Base-by-base conservation (phyloP, 176 grass and related monocot species). In the Phoenix roebelenii region DNA sequence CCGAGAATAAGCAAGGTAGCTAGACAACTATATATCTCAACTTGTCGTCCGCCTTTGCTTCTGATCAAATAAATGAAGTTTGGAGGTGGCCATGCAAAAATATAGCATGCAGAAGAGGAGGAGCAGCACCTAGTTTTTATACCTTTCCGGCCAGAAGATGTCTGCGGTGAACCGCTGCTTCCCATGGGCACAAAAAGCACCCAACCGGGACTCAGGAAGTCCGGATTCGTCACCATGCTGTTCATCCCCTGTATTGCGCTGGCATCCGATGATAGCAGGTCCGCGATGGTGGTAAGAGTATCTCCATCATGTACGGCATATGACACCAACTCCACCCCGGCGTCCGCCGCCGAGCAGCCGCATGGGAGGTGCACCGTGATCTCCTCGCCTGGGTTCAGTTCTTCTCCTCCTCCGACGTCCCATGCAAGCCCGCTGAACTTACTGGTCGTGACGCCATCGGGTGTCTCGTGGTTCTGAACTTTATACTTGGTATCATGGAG, bases 101-200 rank as follows among this genome's bases (percentile, higher is more conserved):
- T 44, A 44, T 10, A 39, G 5, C 20, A 20, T 20, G 20, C 7
- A 39, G 9, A 39, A 39, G 35, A 39, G 10, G 5, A 30, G 4
- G 28, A 30, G 28, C 28, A 6, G 6, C 5, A 30, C 28, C 28
- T 30, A 1, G 28, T 30, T 6, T 6, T 30, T 30, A 12, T 44
- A 44, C 35, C 35, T 44, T 44, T 44, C 0, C 20, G 20, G 20
- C 15, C 10, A 24, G 20, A 10, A 0, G 68, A 5, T 48, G 56
- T 12, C 35, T 44, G 23, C 7, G 39, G 12, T 4, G 39, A 49
- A 7, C 7, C n/a, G 57, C 51, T 22, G 63, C 68, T 57, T 61
- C 74, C 74, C 74, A 78, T 85, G 0, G 82, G 86, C 15, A 89
- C 22, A 60, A 85, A 85, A 29, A 89, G 77, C 35, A 76, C 4